Evolutionary conservation across 2,329 filamentous ascomycete species (phyloP).

Genomic region (Leptographium flavum): DNA sequence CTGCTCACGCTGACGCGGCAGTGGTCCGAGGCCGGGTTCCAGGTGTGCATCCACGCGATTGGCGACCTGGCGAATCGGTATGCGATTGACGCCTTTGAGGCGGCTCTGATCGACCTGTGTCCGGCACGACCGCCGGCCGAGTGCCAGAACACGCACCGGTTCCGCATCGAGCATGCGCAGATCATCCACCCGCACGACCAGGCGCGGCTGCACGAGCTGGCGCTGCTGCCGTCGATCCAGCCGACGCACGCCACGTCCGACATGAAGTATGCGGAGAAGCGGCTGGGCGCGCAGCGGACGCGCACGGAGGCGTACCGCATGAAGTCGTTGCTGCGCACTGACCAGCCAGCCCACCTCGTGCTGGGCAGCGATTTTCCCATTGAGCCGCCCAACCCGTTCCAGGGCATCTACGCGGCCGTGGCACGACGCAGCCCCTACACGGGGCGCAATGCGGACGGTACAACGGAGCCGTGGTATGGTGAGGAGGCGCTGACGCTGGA

Average conservation of each 20-base stretch:
- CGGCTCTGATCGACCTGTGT: constrained; percentile 39
- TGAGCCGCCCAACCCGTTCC: constrained; percentile 52
- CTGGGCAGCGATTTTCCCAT: constrained; percentile 61
- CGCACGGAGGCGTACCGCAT: constrained; percentile 49
- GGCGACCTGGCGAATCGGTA: constrained; percentile 54
- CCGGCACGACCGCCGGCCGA: constrained; percentile 24
- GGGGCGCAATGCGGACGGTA: constrained; percentile 32
- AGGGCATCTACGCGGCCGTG: constrained; percentile 55
- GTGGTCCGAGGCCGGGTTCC: constrained; percentile 48
- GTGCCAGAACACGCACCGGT: constrained; percentile 23
- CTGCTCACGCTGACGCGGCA: constrained; percentile 36
- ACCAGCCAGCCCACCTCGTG: constrained; percentile 22
- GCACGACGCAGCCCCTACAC: constrained; percentile 45
- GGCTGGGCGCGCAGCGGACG: constrained; percentile 43
- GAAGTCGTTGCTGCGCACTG: constrained; percentile 38
- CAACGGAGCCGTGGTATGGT: constrained; percentile 39
- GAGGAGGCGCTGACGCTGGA: constrained; percentile 44
- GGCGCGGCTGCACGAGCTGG: constrained; percentile 38
- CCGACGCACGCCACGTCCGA: constrained; percentile 61
- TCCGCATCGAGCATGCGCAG: constrained; percentile 58
- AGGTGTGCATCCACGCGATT: constrained; percentile 61
- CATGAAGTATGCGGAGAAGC: constrained; percentile 48
- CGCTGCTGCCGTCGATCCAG: constrained; percentile 54
- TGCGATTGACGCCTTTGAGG: constrained; percentile 47
- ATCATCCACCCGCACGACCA: constrained; percentile 56